These are phyloP conservation scores for Rutstroemia sp. DNA, from an alignment of 2,329 filamentous ascomycete genomes.

Conservation along the genomic window DNA sequence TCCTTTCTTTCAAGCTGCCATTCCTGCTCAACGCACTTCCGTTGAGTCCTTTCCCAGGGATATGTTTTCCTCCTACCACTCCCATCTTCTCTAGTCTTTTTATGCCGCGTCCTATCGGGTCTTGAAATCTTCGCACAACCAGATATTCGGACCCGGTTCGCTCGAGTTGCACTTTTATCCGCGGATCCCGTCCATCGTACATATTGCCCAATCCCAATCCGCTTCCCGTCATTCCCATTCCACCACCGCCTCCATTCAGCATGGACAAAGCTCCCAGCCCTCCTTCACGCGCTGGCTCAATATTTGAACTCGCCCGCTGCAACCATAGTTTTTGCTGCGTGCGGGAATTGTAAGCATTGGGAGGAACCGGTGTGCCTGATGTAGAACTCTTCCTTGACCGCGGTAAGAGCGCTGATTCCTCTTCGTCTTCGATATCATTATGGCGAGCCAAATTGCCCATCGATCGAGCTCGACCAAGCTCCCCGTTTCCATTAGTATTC, in stretches of 20 bases:
- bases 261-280: slow-evolving; percentile 18
- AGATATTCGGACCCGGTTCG: slow-evolving; percentile 65
- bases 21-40: slow-evolving; percentile 24
- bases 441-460: slow-evolving; percentile 4
- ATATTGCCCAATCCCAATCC: slow-evolving; percentile 36
- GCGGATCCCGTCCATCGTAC: slow-evolving; percentile 55
- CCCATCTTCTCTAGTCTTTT: slow-evolving; percentile 42
- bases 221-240: slow-evolving; percentile 20
- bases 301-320: slow-evolving; percentile 64
- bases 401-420: slow-evolving; percentile 39
- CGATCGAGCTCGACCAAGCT: slow-evolving; percentile 5
- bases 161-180: slow-evolving; percentile 58
- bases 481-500: slow-evolving; percentile 1
- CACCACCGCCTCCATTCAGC: slow-evolving; percentile 25
- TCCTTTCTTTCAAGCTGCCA: slow-evolving; percentile 5
- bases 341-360: slow-evolving; percentile 38
- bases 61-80: slow-evolving; percentile 42
- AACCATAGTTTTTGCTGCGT: slow-evolving; percentile 72
- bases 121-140: slow-evolving; percentile 66
- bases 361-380: slow-evolving; percentile 21
- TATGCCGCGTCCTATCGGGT: slow-evolving; percentile 59
- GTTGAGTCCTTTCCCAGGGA: slow-evolving; percentile 28
- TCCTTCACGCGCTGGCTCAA: slow-evolving; percentile 46
- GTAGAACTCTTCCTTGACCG: slow-evolving; percentile 28
- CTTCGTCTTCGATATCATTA: slow-evolving; percentile 30